Evolutionary conservation across 768 basidiomycete species (phyloP), one percentile per base, ranked within the genome.

Genomic region (Lanmaoa pseudosensibilis): DNA sequence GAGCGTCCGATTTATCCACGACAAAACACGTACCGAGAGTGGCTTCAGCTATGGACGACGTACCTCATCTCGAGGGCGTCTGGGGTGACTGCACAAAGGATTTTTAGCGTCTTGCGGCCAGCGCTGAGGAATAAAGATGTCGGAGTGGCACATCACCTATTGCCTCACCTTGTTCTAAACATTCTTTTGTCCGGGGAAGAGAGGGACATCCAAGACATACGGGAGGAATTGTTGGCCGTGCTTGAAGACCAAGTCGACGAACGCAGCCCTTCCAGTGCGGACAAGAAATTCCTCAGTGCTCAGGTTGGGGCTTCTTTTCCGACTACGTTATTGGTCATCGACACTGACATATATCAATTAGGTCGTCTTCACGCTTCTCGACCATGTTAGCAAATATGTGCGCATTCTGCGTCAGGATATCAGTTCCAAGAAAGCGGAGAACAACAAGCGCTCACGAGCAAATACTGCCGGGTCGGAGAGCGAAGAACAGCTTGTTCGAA

Each of bases 351-450:
- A 5, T 46, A 33, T n/a, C 7, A n/a, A 39, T 7, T 54, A 98
- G 95, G 92, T 87, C 10, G 85, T 98, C 21, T 99, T 99, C 70
- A 88, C 88, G 75, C 80, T 99, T 30, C 84, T 99, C 69, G 97
- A 99, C 68, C 95, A 98, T 66, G 78, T 98, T 12, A 96, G 88
- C 73, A 88, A 86, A 64, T 98, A 93, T 86, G 82, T 94, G 34
- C 86, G 90, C 43, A 75, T 84, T 13, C 80, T 86, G 30, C 85
- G 92, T 18, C 87, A 89, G 70, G 83, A 88, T 2, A 68, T 85
- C 50, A 76, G 71, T 47, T 65, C 72, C 57, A 80, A 79, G 73
- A 82, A 80, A 61, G 65, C 61, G 4, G 85, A 83, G 47, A 74
- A 58, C 58, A 71, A 54, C 55, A 85, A 82, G 66, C 79, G 85